Evolutionary conservation across 2,329 filamentous ascomycete species (phyloP).

Genomic region (Neophaeococcomyces mojaviensis): DNA sequence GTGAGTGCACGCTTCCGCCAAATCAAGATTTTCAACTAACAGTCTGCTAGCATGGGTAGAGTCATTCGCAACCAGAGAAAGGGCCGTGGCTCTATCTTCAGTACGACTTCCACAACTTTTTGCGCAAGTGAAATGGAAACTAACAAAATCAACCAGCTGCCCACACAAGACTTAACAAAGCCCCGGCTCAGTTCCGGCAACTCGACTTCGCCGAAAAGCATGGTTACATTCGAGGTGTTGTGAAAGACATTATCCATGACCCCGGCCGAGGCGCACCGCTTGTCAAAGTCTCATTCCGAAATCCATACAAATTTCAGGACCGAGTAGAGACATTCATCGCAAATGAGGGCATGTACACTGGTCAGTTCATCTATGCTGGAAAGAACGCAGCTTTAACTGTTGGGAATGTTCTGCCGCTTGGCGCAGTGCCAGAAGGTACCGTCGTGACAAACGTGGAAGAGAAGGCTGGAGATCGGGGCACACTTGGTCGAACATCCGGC

Average conservation of each 20-base stretch:
- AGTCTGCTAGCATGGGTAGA: constrained; percentile 53
- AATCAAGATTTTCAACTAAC: constrained; percentile 12
- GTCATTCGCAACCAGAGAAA: constrained; percentile 73
- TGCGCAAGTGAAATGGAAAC: constrained; percentile 1
- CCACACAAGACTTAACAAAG: constrained; percentile 89
- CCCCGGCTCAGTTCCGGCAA: constrained; percentile 86
- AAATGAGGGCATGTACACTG: constrained; percentile 99
- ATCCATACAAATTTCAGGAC: constrained; percentile 97
- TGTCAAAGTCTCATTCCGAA: constrained; percentile 92
- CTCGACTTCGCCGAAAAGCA: constrained; percentile 96
- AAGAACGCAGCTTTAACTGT: constrained; percentile 97
- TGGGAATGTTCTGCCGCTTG: constrained; percentile 93
- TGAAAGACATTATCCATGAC: constrained; percentile 99
- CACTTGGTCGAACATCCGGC: constrained; percentile 91
- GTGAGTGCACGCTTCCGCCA: constrained; percentile 3
- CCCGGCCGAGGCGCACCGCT: constrained; percentile 96
- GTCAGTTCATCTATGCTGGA: constrained; percentile 99
- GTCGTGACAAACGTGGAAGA: constrained; percentile 99
- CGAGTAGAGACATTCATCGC: constrained; percentile 99
- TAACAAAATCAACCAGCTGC: constrained; percentile 47
- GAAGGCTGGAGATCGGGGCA: constrained; percentile 94
- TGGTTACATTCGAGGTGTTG: constrained; percentile 93
- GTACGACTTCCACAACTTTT: constrained; percentile 39
- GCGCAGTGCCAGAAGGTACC: constrained; percentile 96
- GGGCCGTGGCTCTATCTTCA: constrained; percentile 72